These are phyloP conservation scores for Eimeria sp. DNA, from an alignment of 169 alveolate genomes.

Conservation along the genomic window DNA sequence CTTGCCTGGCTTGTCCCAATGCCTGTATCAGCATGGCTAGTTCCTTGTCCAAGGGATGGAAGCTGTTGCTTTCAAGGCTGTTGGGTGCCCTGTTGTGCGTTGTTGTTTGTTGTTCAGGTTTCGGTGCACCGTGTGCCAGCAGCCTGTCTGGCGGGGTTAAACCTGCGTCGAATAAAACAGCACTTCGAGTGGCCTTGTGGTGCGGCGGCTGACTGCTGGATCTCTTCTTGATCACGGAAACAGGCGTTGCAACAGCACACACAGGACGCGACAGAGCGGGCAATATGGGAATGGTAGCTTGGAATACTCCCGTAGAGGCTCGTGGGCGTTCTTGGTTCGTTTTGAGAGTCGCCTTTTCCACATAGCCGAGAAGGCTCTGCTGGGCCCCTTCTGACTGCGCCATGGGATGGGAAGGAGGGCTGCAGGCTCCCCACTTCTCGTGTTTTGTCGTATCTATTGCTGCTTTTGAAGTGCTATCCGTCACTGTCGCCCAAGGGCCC, in stretches of 20 bases:
- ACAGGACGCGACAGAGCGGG: not conserved
- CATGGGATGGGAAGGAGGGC: not conserved
- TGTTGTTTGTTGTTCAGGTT: not conserved
- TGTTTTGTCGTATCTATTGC: not conserved
- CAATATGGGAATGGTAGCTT: not conserved
- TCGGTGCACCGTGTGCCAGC: not conserved
- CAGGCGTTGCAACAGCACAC: conserved; percentile 20
- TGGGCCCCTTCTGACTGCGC: not conserved
- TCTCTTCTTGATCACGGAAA: not conserved
- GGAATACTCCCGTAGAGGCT: not conserved
- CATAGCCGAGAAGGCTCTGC: not conserved
- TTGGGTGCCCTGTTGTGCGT: not conserved
- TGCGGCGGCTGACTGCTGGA: conserved; percentile 15
- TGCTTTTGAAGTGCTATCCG: not conserved
- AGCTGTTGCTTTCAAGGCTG: not conserved
- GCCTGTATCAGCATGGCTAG: not conserved
- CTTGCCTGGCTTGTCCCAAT: not conserved
- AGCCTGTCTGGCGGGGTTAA: not conserved
- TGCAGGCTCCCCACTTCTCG: not conserved
- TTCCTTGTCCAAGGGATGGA: not conserved
- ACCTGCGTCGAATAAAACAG: not conserved
- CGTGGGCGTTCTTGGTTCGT: not conserved
- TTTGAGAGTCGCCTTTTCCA: not conserved
- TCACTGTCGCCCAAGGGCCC: not conserved
- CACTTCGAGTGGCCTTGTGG: not conserved